Conservation (phyloP, 768 basidiomycete species). For the Psilocybe cubensis region DNA sequence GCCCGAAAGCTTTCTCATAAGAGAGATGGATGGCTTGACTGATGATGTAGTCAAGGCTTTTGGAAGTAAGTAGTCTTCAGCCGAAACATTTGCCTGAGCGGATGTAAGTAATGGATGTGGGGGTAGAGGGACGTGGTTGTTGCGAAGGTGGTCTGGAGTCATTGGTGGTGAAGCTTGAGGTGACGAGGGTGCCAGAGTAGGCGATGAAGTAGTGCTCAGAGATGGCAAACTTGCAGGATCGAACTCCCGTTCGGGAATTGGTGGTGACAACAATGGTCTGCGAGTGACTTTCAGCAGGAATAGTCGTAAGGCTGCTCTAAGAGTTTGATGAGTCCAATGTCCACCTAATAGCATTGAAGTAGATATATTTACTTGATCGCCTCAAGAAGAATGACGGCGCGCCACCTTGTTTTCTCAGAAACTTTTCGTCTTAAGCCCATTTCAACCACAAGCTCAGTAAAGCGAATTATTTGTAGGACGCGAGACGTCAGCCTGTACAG, state of each 20-base stretch:
- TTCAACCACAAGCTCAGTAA: slow-evolving; percentile 84
- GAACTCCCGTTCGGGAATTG: slow-evolving; percentile 87
- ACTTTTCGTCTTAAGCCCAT: slow-evolving; percentile 82
- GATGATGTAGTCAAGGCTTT: slow-evolving; percentile 77
- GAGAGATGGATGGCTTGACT: slow-evolving; percentile 71
- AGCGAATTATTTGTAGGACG: slow-evolving; percentile 74
- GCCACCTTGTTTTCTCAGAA: slow-evolving; percentile 70
- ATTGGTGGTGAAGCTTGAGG: slow-evolving; percentile 56
- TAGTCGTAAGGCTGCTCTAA: slow-evolving; percentile 76
- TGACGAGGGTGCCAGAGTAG: slow-evolving; percentile 63
- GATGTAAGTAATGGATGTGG: slow-evolving; percentile 63
- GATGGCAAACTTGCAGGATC: slow-evolving; percentile 72
- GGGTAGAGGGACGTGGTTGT: slow-evolving; percentile 72
- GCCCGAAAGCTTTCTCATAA: slow-evolving; percentile 62
- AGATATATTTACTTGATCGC: slow-evolving; percentile 70
- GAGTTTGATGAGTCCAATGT: not conserved
- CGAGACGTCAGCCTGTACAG: slow-evolving; percentile 83
- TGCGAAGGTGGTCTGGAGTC: slow-evolving; percentile 81
- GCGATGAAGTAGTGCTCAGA: slow-evolving; percentile 56
- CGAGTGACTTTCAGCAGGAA: slow-evolving; percentile 74
- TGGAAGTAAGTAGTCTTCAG: slow-evolving; percentile 83
- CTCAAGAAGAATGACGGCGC: slow-evolving; percentile 78
- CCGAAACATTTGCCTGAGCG: slow-evolving; percentile 56
- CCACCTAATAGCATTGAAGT: not conserved
- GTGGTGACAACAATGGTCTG: slow-evolving; percentile 74